Evolutionary conservation across 2,329 filamentous ascomycete species (phyloP), one percentile per base, ranked within the genome.

Genomic region (Epichloe glyceriae): DNA sequence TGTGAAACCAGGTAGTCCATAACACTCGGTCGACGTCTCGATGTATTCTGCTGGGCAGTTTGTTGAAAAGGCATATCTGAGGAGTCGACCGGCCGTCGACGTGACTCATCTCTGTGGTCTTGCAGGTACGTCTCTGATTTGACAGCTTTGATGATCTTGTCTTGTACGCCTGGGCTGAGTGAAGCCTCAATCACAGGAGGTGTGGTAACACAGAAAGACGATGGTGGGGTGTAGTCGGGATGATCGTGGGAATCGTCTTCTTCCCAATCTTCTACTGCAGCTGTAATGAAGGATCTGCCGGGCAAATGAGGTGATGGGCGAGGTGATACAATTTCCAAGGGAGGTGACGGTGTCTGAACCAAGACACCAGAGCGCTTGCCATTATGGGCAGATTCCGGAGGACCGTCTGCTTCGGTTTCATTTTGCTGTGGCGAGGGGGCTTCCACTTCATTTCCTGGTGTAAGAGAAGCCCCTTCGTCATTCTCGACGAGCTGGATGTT

Each of bases 1-100:
- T 49, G 52, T 12, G 54, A 50, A n/a, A 57, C 50, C 11, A 57
- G 39, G 22, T 53, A 57, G 30, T 57, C 55, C 48, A 59, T 46
- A 4, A 54, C 55, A 44, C 54, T 57, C 2, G 53, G 54, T 20
- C 53, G 56, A 19, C 53, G 53, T 3, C 48, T 55, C 4, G 53
- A 46, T 12, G 45, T 37, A 15, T 45, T 44, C 14, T 51, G 46
- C 40, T 51, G 49, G 33, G 35, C 42, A 34, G 19, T 44, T 20
- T 48, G 37, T 17, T 34, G 50, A 46, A 42, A 46, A 48, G 47
- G 38, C 39, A 55, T 17, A 46, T 53, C 43, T n/a, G 52, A 41
- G 38, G 50, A 40, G 45, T 56, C 41, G 35, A 38, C 20, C 33
- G 52, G 43, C 42, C 46, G 20, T 44, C 35, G 22, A 46, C 40